Evolutionary conservation across 176 grass and related monocot species (phyloP), one percentile per base, ranked within the genome.

Genomic region (Microstegium vimineum): DNA sequence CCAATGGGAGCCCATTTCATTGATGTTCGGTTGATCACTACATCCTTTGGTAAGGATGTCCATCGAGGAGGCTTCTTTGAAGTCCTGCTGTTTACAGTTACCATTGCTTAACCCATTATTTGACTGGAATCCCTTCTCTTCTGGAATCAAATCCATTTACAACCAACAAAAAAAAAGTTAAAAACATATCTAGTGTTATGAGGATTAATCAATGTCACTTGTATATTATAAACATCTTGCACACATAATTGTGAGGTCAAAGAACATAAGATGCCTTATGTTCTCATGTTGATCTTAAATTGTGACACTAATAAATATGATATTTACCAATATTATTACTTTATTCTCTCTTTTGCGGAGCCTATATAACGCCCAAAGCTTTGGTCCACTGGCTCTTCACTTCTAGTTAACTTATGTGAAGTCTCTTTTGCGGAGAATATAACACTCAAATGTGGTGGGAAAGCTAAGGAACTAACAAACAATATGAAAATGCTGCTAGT

Each of bases 91-190:
- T 54, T 80, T 70, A 18, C 15, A 76, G 63, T 54, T 81, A 46
- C 82, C 69, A 63, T 78, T 81, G 40, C 43, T 61, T 76, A 85
- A 31, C 26, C 65, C 78, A 74, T 71, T 66, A 81, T 78, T 83
- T 71, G 71, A 47, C 31, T 54, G 26, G 25, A 62, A 66, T 74
- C 83, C 75, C 37, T 63, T 86, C 64, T 80, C 80, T 61, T 1
- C 76, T 34, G 67, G 47, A 62, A 76, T 77, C 59, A 78, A 77
- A 47, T 93, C 80, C 61, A 60, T 76, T 77, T 78, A 72, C 46
- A 31, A 74, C 16, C 9, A 69, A 65, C 35, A 59, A 80, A 61
- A 57, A 38, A 60, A 20, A 36, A 74, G 9, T 74, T 80, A 16
- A 69, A 80, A 12, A 75, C 0, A 12, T 56, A 71, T 35, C 5